Conservation (phyloP, 2,329 filamentous ascomycete genomes). For the Ambrosiella beaveri region DNA sequence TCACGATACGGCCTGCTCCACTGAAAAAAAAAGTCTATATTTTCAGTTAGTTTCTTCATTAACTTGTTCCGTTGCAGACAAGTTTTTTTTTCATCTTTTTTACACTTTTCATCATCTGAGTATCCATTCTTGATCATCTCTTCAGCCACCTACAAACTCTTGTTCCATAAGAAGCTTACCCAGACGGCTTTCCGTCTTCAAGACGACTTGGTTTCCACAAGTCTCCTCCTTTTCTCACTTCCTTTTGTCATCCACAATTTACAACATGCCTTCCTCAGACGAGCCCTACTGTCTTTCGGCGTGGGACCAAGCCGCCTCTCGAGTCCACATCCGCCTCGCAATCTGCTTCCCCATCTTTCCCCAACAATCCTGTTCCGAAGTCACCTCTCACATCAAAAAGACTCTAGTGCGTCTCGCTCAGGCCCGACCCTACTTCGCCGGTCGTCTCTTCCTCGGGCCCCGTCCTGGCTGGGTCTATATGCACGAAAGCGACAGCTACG, state of each 20-base stretch:
- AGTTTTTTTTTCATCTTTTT: no score
- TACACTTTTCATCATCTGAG: no score
- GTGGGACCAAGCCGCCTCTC: slow-evolving; percentile 15
- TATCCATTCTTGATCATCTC: no score
- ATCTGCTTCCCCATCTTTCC: slow-evolving; percentile 17
- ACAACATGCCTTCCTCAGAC: slow-evolving; percentile 1
- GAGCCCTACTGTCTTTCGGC: slow-evolving; percentile 12
- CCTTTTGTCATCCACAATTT: not conserved
- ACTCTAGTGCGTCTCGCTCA: slow-evolving; percentile 15
- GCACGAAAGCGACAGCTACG: slow-evolving; percentile 11
- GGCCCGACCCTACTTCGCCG: slow-evolving; percentile 18
- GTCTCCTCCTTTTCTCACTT: not conserved
- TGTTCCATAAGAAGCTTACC: not conserved
- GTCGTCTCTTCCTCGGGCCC: slow-evolving; percentile 16
- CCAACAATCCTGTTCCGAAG: slow-evolving; percentile 8
- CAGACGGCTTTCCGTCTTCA: not conserved
- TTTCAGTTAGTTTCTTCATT: not conserved
- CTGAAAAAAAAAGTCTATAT: not conserved
- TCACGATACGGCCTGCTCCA: no score
- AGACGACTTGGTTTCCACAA: not conserved
- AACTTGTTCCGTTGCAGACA: no score
- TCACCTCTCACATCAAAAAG: slow-evolving; percentile 13
- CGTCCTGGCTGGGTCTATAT: slow-evolving; percentile 15
- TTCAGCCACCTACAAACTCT: no score
- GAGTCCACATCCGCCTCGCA: slow-evolving; percentile 13